These are phyloP conservation scores for Aspergillus glaucus DNA, from an alignment of 2,329 filamentous ascomycete genomes.

Conservation along the genomic window DNA sequence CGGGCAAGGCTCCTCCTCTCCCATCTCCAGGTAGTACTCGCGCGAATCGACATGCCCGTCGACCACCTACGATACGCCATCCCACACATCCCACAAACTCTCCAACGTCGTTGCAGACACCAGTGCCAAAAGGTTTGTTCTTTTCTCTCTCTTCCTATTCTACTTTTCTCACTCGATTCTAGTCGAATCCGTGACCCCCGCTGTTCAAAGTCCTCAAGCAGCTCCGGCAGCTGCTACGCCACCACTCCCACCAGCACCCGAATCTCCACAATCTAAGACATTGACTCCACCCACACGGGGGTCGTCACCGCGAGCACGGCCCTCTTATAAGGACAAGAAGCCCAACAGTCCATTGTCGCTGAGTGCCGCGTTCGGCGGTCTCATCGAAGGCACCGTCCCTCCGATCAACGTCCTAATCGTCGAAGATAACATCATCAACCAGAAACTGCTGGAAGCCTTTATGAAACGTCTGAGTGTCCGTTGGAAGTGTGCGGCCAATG, in stretches of 20 bases:
- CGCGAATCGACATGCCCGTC: conserved; percentile 50
- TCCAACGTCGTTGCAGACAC: conserved; percentile 58
- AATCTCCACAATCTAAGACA: conserved; percentile 30
- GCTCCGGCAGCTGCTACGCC: conserved; percentile 29
- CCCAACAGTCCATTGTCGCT: conserved; percentile 19
- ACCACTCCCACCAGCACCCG: conserved; percentile 25
- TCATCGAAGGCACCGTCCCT: conserved; percentile 76
- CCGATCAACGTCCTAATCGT: conserved; percentile 97
- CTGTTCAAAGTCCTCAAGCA: conserved; percentile 21
- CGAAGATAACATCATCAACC: conserved; percentile 97
- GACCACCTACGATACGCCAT: conserved; percentile 57
- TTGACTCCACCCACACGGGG: conserved; percentile 35
- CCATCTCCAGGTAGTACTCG: conserved; percentile 69
- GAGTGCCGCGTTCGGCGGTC: conserved; percentile 48
- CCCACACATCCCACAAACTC: conserved; percentile 71
- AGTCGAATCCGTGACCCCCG: conserved; percentile 21
- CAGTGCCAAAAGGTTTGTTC: conserved; percentile 31
- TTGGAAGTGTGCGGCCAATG: conserved; percentile 97
- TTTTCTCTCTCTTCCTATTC: conserved; percentile 17
- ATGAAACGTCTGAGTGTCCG: conserved; percentile 93
- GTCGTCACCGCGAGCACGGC: conserved; percentile 43
- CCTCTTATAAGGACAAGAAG: conserved; percentile 28
- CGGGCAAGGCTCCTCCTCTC: conserved; percentile 71
- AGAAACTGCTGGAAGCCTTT: conserved; percentile 87
- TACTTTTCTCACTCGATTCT: conserved; percentile 1